Evolutionary conservation across 495 filamentous ascomycete genomes (phyloP).

Genomic region (Aspergillus cristatus): DNA sequence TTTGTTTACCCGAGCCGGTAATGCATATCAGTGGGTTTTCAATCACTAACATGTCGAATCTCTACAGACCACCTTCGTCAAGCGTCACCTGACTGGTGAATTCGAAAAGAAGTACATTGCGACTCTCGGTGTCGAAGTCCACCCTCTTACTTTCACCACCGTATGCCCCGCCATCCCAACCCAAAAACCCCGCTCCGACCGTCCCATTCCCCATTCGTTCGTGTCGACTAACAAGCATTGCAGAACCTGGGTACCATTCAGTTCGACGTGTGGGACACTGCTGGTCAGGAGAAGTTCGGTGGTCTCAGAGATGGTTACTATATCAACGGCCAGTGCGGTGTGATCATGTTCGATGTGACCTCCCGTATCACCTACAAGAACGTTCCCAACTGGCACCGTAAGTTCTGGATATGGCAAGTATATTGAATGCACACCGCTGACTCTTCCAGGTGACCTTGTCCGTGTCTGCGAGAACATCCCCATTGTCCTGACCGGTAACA

Average conservation of each 20-base stretch:
- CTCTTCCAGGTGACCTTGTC: constrained; percentile 82
- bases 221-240: constrained; percentile 30
- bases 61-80: constrained; percentile 96
- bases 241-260: constrained; percentile 94
- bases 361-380: constrained; percentile 99
- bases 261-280: constrained; percentile 99
- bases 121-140: constrained; percentile 98
- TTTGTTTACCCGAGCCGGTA: neutral
- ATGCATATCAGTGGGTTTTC: neutral
- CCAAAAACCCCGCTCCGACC: constrained; percentile 21
- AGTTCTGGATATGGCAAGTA: constrained; percentile 32
- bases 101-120: constrained; percentile 99
- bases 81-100: constrained; percentile 98
- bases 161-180: constrained; percentile 58
- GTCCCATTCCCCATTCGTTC: constrained; percentile 7
- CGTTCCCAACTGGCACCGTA: constrained; percentile 99
- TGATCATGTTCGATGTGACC: constrained; percentile 99
- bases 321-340: constrained; percentile 99
- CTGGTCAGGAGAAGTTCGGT: constrained; percentile 99
- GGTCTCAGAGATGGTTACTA: constrained; percentile 99
- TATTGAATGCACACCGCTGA: constrained; percentile 7
- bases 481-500: constrained; percentile 97
- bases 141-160: constrained; percentile 87
- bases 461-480: constrained; percentile 99
- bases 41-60: constrained; percentile 23